Evolutionary conservation across 106 monocot genomes (phyloP).

Genomic region (Phalaenopsis equestris): DNA sequence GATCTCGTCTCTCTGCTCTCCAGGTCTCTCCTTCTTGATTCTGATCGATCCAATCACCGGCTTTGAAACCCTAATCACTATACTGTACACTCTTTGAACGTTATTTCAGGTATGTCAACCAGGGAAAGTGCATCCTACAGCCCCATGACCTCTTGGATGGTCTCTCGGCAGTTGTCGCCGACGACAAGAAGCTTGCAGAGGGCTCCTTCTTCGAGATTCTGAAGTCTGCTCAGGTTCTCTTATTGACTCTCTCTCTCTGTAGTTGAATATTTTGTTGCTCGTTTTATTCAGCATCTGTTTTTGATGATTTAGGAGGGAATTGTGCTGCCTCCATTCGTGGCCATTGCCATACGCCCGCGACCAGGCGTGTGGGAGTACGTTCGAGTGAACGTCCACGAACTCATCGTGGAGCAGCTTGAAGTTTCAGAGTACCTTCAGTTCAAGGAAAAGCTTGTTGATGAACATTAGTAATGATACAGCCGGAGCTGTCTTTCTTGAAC

Average conservation of each 20-base stretch:
- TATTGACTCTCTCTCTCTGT: not conserved
- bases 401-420: constrained; percentile 73
- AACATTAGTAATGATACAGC: constrained; percentile 20
- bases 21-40: constrained; percentile 23
- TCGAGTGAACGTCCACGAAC: constrained; percentile 81
- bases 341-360: constrained; percentile 82
- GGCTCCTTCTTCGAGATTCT: constrained; percentile 74
- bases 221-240: constrained; percentile 52
- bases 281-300: not conserved
- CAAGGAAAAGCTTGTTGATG: constrained; percentile 89
- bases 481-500: not conserved
- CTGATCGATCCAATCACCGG: not conserved
- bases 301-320: constrained; percentile 62
- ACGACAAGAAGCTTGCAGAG: constrained; percentile 37
- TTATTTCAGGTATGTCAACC: constrained; percentile 42
- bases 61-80: not conserved
- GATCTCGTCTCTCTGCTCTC: constrained; percentile 86
- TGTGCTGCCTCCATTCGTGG: constrained; percentile 90
- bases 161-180: constrained; percentile 37
- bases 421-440: constrained; percentile 72
- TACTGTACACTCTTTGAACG: not conserved
- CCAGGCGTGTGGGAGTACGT: constrained; percentile 94
- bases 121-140: constrained; percentile 84
- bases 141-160: constrained; percentile 84
- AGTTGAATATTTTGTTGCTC: not conserved